Conservation (phyloP, 2,329 filamentous ascomycete genomes). For the Penicillium sp. region DNA sequence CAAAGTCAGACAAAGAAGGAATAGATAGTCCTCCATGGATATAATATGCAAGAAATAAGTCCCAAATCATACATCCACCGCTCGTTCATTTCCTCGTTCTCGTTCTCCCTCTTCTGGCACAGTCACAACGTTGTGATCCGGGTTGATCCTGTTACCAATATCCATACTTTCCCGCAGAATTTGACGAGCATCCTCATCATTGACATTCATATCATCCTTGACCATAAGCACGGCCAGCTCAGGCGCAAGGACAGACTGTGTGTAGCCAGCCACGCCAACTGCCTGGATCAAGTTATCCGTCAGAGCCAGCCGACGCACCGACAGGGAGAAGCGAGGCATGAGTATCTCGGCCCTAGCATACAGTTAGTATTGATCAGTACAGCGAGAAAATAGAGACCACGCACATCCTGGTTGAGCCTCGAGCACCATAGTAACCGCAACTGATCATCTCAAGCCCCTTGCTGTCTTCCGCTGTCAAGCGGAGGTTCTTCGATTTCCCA, state of each 20-base stretch:
- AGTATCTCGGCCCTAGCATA: slow-evolving; percentile 52
- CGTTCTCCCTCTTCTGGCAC: slow-evolving; percentile 15
- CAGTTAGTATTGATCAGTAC: not conserved
- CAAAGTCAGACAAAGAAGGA: not conserved
- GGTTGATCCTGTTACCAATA: slow-evolving; percentile 65
- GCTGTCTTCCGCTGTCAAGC: slow-evolving; percentile 48
- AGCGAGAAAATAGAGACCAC: not conserved
- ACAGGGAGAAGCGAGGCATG: slow-evolving; percentile 56
- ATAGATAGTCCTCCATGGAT: not conserved
- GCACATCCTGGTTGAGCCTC: slow-evolving; percentile 68
- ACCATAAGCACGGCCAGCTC: slow-evolving; percentile 59
- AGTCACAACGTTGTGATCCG: slow-evolving; percentile 54
- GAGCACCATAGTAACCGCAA: slow-evolving; percentile 79
- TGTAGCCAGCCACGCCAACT: slow-evolving; percentile 63
- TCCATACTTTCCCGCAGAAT: slow-evolving; percentile 65
- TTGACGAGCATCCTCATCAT: slow-evolving; percentile 45
- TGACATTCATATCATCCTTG: slow-evolving; percentile 56
- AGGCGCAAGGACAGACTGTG: slow-evolving; percentile 72
- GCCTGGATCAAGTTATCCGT: slow-evolving; percentile 64
- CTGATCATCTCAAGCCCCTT: slow-evolving; percentile 53
- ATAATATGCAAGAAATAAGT: not conserved
- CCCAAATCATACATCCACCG: not conserved
- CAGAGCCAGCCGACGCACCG: slow-evolving; percentile 60
- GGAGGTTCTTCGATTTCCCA: slow-evolving; percentile 59
- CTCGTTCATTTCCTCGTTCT: not conserved